A percentile compares a stretch with the other conserved stretches of the same genome.
Evolutionary conservation across 768 basidiomycete genomes (phyloP).

Genomic region (Calvatia gigantea): DNA sequence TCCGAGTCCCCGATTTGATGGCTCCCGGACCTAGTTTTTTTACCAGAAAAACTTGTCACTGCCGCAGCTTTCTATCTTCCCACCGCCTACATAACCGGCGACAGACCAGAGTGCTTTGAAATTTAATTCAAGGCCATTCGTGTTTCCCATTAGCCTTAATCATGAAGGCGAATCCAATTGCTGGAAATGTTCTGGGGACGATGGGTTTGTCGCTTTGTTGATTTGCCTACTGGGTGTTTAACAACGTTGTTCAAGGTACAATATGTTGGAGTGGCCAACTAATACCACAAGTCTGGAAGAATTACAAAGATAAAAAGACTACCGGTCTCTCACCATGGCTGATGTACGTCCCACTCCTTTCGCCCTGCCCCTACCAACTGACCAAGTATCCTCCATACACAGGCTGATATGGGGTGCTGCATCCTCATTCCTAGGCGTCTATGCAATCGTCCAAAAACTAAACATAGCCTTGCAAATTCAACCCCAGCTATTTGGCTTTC

Average conservation of each 20-base stretch:
- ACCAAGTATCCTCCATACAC: neutral
- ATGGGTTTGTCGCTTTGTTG: conserved; percentile 40
- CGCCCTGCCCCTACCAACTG: neutral
- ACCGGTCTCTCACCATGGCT: conserved; percentile 66
- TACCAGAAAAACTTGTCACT: too few relatives aligned
- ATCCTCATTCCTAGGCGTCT: conserved; percentile 62
- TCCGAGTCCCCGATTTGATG: too few relatives aligned
- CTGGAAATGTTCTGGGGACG: conserved; percentile 70
- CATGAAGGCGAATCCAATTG: conserved; percentile 42
- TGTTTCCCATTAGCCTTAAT: too few relatives aligned
- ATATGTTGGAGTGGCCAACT: conserved; percentile 66
- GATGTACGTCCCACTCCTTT: conserved; percentile 39
- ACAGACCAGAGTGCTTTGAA: too few relatives aligned
- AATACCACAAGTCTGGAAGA: conserved; percentile 74
- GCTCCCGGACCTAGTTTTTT: too few relatives aligned
- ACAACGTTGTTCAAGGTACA: conserved; percentile 39
- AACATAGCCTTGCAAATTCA: conserved; percentile 73
- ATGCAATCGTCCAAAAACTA: conserved; percentile 58
- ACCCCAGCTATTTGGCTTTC: conserved; percentile 59
- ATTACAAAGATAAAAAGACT: conserved; percentile 61
- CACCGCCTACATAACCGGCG: too few relatives aligned
- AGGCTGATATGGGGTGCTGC: conserved; percentile 64
- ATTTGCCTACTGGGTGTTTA: neutral
- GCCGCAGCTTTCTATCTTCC: too few relatives aligned
- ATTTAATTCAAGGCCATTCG: too few relatives aligned